Evolutionary conservation across 140 eudicot species (phyloP).

Genomic region (Anethum foeniculum): DNA sequence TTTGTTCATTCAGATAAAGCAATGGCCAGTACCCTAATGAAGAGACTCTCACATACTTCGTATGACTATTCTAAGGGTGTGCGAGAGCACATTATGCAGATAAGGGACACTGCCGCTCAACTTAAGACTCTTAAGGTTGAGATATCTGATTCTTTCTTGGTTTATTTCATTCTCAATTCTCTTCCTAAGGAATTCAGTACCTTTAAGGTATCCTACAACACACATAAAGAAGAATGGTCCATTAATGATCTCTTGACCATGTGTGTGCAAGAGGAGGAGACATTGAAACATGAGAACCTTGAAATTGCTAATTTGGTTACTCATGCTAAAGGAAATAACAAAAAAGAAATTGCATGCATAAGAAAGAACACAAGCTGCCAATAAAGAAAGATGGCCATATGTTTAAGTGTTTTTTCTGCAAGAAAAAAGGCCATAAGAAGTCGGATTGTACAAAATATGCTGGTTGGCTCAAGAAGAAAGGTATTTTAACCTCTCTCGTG

Average conservation of each 20-base stretch:
- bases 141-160: constrained; percentile 1
- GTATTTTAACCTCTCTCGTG: neutral
- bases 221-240: constrained; percentile 7
- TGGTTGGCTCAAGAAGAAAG: constrained; percentile 12
- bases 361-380: neutral
- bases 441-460: neutral
- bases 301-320: neutral
- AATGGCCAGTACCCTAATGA: constrained; percentile 6
- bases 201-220: neutral
- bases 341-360: neutral
- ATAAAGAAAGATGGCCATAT: neutral
- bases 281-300: neutral
- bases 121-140: constrained; percentile 4
- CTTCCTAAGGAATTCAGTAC: constrained; percentile 3
- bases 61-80: neutral
- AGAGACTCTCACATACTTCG: neutral
- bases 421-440: constrained; percentile 13
- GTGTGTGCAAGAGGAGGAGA: neutral
- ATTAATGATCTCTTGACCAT: constrained; percentile 6
- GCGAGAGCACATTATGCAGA: constrained; percentile 7
- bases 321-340: neutral
- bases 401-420: constrained; percentile 3
- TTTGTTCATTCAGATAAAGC: constrained; percentile 2
- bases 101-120: constrained; percentile 5
- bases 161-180: constrained; percentile 1